Percentiles rank a stretch among this genome's conserved stretches.
Evolutionary conservation across 805 yeast species (phyloP).

Genomic region (Candida lessepsii): DNA sequence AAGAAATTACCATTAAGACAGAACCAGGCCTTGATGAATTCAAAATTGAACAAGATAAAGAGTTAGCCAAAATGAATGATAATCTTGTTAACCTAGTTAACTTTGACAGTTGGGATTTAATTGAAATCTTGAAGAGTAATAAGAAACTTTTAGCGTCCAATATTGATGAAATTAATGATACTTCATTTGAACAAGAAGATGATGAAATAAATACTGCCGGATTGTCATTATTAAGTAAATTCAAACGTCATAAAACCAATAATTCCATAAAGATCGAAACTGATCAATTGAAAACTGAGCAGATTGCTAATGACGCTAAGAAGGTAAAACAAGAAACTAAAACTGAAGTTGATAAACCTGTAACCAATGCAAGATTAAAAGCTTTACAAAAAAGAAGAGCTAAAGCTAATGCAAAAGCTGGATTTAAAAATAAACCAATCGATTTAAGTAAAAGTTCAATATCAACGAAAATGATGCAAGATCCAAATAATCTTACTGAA

Average conservation of each 20-base stretch:
- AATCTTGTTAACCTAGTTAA: conserved; percentile 41
- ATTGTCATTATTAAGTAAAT: conserved; percentile 42
- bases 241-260: conserved; percentile 50
- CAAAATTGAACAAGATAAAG: conserved; percentile 43
- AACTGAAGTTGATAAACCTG: conserved; percentile 13
- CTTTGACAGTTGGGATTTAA: conserved; percentile 51
- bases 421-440: conserved; percentile 49
- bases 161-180: conserved; percentile 13
- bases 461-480: conserved; percentile 51
- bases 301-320: neutral
- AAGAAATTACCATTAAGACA: conserved; percentile 8
- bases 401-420: conserved; percentile 61
- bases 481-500: conserved; percentile 24
- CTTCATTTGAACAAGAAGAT: conserved; percentile 14
- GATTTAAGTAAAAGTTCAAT: conserved; percentile 73
- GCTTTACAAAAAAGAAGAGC: conserved; percentile 95
- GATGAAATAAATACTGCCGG: conserved; percentile 6
- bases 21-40: conserved; percentile 25
- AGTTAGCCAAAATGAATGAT: conserved; percentile 40
- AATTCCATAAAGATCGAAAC: conserved; percentile 20
- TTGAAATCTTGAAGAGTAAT: conserved; percentile 49
- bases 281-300: conserved; percentile 7
- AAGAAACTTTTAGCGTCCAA: conserved; percentile 58
- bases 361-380: conserved; percentile 70
- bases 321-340: conserved; percentile 7